Evolutionary conservation across 805 yeast species (phyloP), one percentile per base, ranked within the genome.

Genomic region (Babjeviella inositovora): DNA sequence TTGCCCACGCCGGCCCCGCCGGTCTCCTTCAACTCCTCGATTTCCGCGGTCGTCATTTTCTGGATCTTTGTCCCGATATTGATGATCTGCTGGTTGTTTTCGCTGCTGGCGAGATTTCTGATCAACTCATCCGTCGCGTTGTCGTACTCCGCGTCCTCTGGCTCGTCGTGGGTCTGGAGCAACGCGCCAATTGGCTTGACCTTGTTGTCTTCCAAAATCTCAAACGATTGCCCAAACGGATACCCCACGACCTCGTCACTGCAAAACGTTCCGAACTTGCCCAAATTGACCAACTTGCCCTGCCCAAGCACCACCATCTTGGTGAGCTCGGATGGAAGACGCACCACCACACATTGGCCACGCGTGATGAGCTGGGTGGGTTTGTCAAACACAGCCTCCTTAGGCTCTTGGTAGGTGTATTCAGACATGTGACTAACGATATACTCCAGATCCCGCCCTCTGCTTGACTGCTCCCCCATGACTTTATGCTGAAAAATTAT

Each of bases 161-260:
- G 30, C n/a, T 42, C 52, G 10, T 32, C 47, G 7, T 33, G 37
- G 22, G 38, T 43, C 24, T 38, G 45, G 4, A 50, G 40, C 28
- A 54, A 39, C 22, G 60, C 47, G 27, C 49, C 45, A 18, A 70
- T 59, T 3, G 76, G 71, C 19, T 45, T 48, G 8, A 69, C 67
- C 14, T 44, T 43, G 23, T 53, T 53, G 28, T 65, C 70, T 20
- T 70, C 80, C 14, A 58, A 39, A 20, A 87, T 75, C 39, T 87
- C 96, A 49, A 85, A 90, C 1, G 93, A 69, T 34, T 80, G 87
- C 2, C 97, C 98, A 38, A 66, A 77, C 5, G 84, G 76, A 36
- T 58, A 72, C 3, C 95, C 96, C 19, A 87, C 45, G 8, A 87
- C 61, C 24, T 67, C 75, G 31, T 72, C 68, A 3, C 76, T 81